phyloP scores from a whole-genome alignment of 2,329 filamentous ascomycete species.

The Sporothrix pallida region DNA sequence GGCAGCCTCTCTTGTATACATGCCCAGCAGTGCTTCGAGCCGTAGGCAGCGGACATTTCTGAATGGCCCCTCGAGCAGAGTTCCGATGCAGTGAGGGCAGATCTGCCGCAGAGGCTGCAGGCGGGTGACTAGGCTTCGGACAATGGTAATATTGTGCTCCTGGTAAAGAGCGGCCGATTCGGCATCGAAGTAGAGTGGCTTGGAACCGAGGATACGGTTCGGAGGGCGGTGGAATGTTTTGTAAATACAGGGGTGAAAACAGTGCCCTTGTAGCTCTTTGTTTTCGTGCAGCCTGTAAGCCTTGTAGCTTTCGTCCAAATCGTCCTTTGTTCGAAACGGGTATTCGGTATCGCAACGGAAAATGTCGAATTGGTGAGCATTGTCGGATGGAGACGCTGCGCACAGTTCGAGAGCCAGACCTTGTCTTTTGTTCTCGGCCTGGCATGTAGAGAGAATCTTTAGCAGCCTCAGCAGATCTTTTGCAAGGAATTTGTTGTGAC shows the following conservation, averaged over 20 bases:
- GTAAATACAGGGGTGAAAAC: background rate
- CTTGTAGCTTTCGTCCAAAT: background rate
- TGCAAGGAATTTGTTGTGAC: background rate
- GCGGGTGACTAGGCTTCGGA: background rate
- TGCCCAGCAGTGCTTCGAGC: background rate
- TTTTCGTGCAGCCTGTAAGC: background rate
- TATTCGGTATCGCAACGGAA: background rate
- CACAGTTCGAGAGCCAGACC: background rate
- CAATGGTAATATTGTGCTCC: background rate
- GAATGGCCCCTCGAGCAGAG: background rate
- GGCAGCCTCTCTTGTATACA: too few species aligned
- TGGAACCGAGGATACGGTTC: background rate
- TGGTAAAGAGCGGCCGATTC: background rate
- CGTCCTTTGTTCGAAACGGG: conserved; percentile 9
- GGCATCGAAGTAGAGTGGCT: background rate
- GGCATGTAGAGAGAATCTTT: background rate
- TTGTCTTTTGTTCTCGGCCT: background rate
- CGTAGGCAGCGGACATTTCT: background rate
- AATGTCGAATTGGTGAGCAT: background rate
- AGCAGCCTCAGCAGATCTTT: background rate
- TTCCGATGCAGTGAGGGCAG: background rate
- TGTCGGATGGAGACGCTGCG: conserved; percentile 5
- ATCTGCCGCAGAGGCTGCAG: background rate
- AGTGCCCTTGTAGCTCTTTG: background rate
- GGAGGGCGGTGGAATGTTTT: background rate